A percentile compares a stretch with the other conserved stretches of the same genome.
phyloP scores from a whole-genome alignment of 139 green algal genomes.

The Astrephomene gubernaculifera region DNA sequence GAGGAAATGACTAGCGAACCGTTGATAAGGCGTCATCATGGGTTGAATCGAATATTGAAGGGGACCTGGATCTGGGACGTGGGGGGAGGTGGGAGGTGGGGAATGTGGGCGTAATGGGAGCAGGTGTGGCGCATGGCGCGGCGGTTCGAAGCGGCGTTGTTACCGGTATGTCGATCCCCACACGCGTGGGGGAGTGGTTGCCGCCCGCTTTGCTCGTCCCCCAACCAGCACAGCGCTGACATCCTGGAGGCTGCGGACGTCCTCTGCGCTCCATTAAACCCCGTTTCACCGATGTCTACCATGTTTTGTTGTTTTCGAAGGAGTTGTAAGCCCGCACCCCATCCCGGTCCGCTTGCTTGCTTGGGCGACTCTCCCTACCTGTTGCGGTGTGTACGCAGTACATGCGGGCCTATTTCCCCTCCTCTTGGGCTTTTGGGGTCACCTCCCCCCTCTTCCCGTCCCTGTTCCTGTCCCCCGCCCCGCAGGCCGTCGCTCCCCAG shows the following conservation, averaged over 20 bases:
- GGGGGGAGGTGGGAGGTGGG: neutral
- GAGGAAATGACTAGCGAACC: too few relatives aligned
- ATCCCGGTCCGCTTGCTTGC: neutral
- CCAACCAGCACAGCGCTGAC: too few relatives aligned
- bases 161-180: too few relatives aligned
- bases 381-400: neutral
- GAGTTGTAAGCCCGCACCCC: neutral
- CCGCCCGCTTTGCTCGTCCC: too few relatives aligned
- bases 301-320: neutral
- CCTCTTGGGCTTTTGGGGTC: too few relatives aligned
- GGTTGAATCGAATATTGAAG: too few relatives aligned
- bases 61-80: neutral
- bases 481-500: conserved; percentile 3
- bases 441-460: neutral
- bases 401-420: neutral
- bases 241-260: too few relatives aligned
- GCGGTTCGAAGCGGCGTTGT: neutral
- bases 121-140: neutral
- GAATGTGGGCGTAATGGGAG: neutral
- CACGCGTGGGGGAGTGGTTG: too few relatives aligned
- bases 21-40: too few relatives aligned
- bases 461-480: neutral
- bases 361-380: neutral
- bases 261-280: too few relatives aligned
- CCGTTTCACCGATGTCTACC: too few relatives aligned